Base-by-base conservation (phyloP, 1,284 basidiomycete genomes). In the Moesziomyces sp. region DNA sequence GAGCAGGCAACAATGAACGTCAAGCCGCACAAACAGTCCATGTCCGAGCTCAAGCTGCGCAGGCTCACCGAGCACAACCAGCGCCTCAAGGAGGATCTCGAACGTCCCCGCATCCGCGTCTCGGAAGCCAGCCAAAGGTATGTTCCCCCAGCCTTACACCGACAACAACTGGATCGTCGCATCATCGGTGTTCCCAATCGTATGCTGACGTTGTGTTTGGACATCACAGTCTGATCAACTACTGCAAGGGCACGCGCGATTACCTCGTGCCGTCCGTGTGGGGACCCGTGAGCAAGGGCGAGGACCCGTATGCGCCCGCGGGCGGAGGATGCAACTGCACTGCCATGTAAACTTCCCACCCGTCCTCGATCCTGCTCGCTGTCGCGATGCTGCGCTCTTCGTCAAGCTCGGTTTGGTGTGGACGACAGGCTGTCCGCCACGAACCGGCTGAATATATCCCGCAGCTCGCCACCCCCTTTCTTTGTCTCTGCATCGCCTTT, bases 21-120 rank as follows among this genome's bases (percentile, higher is more conserved):
- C 62, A 87, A 89, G 74, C 88, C 88, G 43, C 88, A 88, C 77
- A 89, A 89, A 86, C 82, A 84, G 64, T 83, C 81, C 78, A 96
- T 97, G 93, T 92, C 92, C 55, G 95, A 97, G 88, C 90, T 98
- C 83, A 97, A 96, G 89, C 90, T 97, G 74, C 89, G 95, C 50
- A 88, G 95, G 60, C 87, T 98, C 76, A 90, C 91, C 66, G 95
- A 98, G 87, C 94, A 97, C 86, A 98, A 97, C 84, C 90, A 92
- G 84, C 88, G 95, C 65, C 86, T 98, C 77, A 87, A 90, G 80
- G 95, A 97, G 86, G 95, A 98, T 84, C 86, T 97, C 66, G 90
- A 91, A 52, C 86, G 95, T 73, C 93, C 93, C 26, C 88, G 95
- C 74, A 89, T 95, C 72, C 88, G 91, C 66, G 92, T 97, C 48